These are phyloP conservation scores for Plantago coronopus DNA, from an alignment of 305 asterid species.

Conservation along the genomic window DNA sequence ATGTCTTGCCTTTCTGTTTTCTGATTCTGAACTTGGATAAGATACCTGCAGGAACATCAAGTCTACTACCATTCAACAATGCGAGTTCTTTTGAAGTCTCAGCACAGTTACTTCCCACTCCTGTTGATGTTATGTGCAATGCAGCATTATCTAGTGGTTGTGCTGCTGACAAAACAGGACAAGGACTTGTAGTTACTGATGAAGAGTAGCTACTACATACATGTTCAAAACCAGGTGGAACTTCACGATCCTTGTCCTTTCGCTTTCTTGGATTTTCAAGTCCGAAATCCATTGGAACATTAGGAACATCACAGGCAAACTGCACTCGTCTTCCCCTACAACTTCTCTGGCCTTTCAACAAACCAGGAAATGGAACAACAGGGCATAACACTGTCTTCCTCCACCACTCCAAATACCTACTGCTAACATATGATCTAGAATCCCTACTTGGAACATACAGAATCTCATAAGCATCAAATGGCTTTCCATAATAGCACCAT, in stretches of 20 bases:
- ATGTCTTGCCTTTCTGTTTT: not conserved
- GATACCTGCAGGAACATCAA: not conserved
- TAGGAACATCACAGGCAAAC: not conserved
- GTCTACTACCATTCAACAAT: not conserved
- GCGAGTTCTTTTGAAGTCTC: not conserved
- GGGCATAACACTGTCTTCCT: conserved; percentile 4
- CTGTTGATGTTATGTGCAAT: not conserved
- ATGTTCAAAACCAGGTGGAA: conserved; percentile 5
- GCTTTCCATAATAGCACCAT: conserved; percentile 36
- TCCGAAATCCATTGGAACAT: not conserved
- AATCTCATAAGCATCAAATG: conserved; percentile 24
- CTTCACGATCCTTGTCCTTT: not conserved
- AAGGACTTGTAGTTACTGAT: not conserved
- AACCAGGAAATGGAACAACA: not conserved
- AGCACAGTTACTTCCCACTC: not conserved
- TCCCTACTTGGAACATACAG: conserved; percentile 31
- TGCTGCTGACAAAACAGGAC: not conserved
- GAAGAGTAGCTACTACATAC: not conserved
- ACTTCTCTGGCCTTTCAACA: not conserved
- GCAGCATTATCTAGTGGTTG: not conserved
- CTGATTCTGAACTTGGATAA: not conserved
- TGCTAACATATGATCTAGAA: conserved; percentile 30
- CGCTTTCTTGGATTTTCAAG: not conserved
- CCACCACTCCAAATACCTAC: conserved; percentile 36
- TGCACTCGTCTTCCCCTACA: not conserved